Base-by-base conservation (phyloP, 306 rosid species). In the peach (Prunus persica) region DNA sequence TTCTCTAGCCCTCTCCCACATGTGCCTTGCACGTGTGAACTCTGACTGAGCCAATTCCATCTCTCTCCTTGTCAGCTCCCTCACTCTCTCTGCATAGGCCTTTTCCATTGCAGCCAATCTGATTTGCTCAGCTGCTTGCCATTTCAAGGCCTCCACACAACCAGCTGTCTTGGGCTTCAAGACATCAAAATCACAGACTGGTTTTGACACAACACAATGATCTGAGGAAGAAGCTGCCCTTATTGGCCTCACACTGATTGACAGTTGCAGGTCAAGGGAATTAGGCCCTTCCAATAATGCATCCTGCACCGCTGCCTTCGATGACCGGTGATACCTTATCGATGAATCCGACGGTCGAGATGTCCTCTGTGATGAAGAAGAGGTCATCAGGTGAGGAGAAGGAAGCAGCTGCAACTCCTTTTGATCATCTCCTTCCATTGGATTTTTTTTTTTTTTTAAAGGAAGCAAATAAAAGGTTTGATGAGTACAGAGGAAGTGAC, bases 101-200 rank as follows among this genome's bases (percentile, higher is more conserved):
- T 91, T 96, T 55, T 96, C 99, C 93, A 89, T 89, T 74, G 96
- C 96, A 69, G 97, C 98, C 77, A 89, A 67, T n/a, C 97, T 65
- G 49, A 92, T 89, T 75, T 92, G 97, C 97, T 96, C 99, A 55
- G 91, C 96, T 52, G 99, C 98, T 66, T 96, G 87, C 99, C 98
- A 92, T 81, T 91, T 96, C 76, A 96, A 25, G 51, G 90, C 85
- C 72, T 92, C 93, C 69, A 89, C 88, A 18, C 87, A 84, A 14
- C 69, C n/a, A 34, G 38, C 79, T 81, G 72, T 75, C 75, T 28
- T 83, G 24, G 76, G 65, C 73, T 73, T 80, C 76, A 52, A 63
- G 56, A 27, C 63, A 63, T 63, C 67, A 16, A 63, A 63, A 11
- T 63, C 67, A n/a, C 45, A 30, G 41, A 34, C 30, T 1, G 67